Base-by-base conservation (phyloP, 768 basidiomycete genomes). In the Boletellus sp. region DNA sequence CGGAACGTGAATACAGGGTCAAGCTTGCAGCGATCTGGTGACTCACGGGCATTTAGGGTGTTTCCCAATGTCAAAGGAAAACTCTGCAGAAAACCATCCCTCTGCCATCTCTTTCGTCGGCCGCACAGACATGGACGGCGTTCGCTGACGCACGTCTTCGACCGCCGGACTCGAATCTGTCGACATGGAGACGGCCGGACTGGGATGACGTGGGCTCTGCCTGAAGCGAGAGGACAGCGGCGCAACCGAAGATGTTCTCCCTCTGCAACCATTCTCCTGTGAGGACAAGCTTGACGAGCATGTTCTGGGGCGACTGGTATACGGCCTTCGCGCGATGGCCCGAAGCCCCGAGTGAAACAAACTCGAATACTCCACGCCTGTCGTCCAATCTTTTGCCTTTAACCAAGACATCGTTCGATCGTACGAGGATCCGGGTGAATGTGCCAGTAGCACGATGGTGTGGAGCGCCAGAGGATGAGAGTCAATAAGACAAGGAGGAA, bases 301-400 rank as follows among this genome's bases (percentile, higher is more conserved):
- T 10, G 53, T 22, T 37, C 50, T 53, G 1, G 45, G 24, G 33
- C 49, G 45, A 15, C 26, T 32, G 3, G 42, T 48, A 42, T 43
- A 38, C 17, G 62, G 47, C 13, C 45, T 41, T 9, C 34, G 37
- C 10, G 69, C 65, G 35, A 70, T 70, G 4, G 56, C 59, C n/a
- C 56, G 59, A 9, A 71, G 56, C 12, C 70, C 70, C 11, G 70
- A 72, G 42, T 69, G 61, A 47, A 71, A 71, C 42, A 71, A 36
- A 32, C 39, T 68, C 13, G 70, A 71, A 49, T 71, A 71, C 44
- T 67, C 66, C 20, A 63, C 50, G 5, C 63, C 67, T 0, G 58
- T 58, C 34, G 48, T 51, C 67, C 57, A 67, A 37, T 67, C 66
- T 28, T 53, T 69, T 10, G 51, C 60, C 26, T 63, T 63, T 24